phyloP scores from a whole-genome alignment of 805 yeast genomes.

The Lachancea quebecensis region DNA sequence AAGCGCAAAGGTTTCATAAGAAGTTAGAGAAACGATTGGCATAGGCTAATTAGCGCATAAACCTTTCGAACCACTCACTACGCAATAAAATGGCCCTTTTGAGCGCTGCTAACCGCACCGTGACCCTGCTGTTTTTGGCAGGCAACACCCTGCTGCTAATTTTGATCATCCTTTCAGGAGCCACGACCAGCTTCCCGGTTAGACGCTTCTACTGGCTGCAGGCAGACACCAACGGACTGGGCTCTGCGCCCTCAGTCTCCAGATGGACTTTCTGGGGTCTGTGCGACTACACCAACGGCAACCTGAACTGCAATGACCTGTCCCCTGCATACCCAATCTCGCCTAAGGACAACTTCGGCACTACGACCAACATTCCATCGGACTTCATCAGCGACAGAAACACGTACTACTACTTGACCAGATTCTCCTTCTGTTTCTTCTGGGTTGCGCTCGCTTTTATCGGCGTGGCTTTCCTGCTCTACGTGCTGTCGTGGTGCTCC shows the following conservation, averaged over 20 bases:
- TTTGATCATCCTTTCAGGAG: slow-evolving; percentile 59
- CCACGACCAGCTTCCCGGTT: slow-evolving; percentile 51
- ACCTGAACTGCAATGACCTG: slow-evolving; percentile 33
- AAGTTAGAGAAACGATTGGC: neutral
- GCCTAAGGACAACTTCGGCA: slow-evolving; percentile 65
- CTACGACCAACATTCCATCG: slow-evolving; percentile 44
- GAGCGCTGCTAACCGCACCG: slow-evolving; percentile 9
- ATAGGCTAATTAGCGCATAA: neutral
- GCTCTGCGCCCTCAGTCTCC: slow-evolving; percentile 41
- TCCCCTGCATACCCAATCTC: slow-evolving; percentile 71
- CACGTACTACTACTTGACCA: slow-evolving; percentile 54
- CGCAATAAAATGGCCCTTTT: slow-evolving; percentile 2
- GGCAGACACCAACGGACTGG: slow-evolving; percentile 56
- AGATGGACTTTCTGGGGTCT: slow-evolving; percentile 86
- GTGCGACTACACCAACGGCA: slow-evolving; percentile 33
- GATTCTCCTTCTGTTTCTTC: slow-evolving; percentile 59
- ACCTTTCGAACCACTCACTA: no score
- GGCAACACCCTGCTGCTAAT: slow-evolving; percentile 45
- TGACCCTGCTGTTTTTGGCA: slow-evolving; percentile 26
- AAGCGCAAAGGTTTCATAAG: neutral
- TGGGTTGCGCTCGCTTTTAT: slow-evolving; percentile 54
- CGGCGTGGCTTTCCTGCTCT: slow-evolving; percentile 53
- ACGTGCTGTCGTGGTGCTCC: slow-evolving; percentile 52
- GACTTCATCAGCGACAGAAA: slow-evolving; percentile 49
- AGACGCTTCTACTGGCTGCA: slow-evolving; percentile 62